phyloP scores from a whole-genome alignment of 2,329 filamentous ascomycete genomes.

The Phoma sp. region DNA sequence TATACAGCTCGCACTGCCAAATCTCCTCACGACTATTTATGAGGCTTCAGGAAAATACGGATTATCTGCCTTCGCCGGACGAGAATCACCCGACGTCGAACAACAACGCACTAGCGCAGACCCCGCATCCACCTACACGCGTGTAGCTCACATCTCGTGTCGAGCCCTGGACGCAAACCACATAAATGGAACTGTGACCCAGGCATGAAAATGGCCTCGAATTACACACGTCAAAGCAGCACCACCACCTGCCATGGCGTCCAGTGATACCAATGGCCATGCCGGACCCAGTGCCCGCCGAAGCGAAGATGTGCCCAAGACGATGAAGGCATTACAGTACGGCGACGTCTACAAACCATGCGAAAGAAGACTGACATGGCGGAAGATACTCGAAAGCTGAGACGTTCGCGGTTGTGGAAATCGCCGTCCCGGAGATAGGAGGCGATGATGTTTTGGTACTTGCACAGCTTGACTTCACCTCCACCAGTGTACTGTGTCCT shows the following conservation, averaged over 20 bases:
- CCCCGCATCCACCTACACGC: not conserved
- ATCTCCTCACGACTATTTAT: too few species aligned
- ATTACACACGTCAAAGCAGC: too few species aligned
- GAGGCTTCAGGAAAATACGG: too few species aligned
- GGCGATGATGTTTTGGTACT: constrained; percentile 33
- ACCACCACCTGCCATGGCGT: not conserved
- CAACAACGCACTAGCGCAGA: not conserved
- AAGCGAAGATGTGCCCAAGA: constrained; percentile 17
- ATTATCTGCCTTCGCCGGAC: too few species aligned
- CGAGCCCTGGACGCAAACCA: not conserved
- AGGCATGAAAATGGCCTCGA: too few species aligned
- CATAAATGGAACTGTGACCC: not conserved
- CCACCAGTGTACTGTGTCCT: too few species aligned
- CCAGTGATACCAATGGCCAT: not conserved
- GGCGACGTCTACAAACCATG: not conserved
- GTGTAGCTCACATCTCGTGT: not conserved
- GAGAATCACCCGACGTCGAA: not conserved
- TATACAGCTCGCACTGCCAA: too few species aligned
- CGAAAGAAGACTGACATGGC: not conserved
- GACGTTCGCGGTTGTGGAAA: constrained; percentile 26
- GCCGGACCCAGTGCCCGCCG: not conserved
- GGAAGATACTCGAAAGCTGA: constrained; percentile 30
- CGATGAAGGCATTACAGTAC: constrained; percentile 35
- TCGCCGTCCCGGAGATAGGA: constrained; percentile 24
- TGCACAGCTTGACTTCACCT: too few species aligned